These are phyloP conservation scores for Amylostereum areolatum DNA, from an alignment of 1,284 basidiomycete genomes.

Conservation along the genomic window DNA sequence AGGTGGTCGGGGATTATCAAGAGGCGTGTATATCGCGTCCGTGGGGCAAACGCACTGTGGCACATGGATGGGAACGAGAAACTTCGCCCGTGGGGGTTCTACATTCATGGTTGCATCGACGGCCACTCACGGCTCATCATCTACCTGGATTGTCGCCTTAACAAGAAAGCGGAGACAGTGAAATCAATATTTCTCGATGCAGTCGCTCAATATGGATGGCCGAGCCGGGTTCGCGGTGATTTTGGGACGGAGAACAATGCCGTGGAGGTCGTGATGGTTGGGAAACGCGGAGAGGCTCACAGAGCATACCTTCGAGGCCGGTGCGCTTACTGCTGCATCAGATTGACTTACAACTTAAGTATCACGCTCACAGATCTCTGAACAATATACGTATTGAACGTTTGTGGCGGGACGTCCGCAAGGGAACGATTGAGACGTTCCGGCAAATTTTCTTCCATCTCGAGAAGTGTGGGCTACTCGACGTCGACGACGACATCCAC, in stretches of 20 bases:
- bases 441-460: constrained; percentile 10
- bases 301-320: too few relatives aligned
- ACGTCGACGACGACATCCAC: constrained; percentile 13
- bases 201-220: too few relatives aligned
- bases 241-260: too few relatives aligned
- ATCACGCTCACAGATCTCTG: not conserved
- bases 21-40: not conserved
- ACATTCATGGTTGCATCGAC: not conserved
- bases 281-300: too few relatives aligned
- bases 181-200: not conserved
- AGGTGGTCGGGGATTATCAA: too few relatives aligned
- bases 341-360: not conserved
- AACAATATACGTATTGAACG: constrained; percentile 5
- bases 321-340: too few relatives aligned
- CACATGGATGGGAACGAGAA: constrained; percentile 1
- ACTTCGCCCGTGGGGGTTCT: not conserved
- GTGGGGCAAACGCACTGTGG: not conserved
- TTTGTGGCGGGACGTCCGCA: constrained; percentile 4
- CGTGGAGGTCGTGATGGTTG: too few relatives aligned
- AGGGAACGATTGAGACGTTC: constrained; percentile 2
- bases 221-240: too few relatives aligned
- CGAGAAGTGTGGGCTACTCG: constrained; percentile 7
- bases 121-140: not conserved
- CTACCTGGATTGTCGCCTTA: not conserved
- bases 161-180: not conserved